Evolutionary conservation across 2,329 filamentous ascomycete species (phyloP).

Genomic region (Zalaria obscura): DNA sequence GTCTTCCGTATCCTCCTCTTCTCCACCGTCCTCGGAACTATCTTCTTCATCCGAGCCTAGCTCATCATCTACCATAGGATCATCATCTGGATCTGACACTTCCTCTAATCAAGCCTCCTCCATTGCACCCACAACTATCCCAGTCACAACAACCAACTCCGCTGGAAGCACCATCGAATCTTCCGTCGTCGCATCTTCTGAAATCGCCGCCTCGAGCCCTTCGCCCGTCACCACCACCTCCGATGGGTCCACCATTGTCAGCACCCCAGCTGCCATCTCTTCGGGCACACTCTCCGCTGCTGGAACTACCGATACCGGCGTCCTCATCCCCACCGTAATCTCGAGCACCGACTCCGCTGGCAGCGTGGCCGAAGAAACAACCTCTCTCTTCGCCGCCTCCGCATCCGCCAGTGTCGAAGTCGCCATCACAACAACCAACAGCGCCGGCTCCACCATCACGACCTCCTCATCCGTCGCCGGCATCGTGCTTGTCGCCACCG

Average conservation of each 20-base stretch:
- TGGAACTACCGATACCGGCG: constrained; percentile 12
- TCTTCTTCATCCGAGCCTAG: constrained; percentile 1
- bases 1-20: constrained; percentile 4
- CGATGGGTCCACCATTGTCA: constrained; percentile 7
- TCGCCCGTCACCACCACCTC: constrained; percentile 8
- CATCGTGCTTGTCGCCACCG: constrained; percentile 21
- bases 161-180: constrained; percentile 7
- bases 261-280: constrained; percentile 8
- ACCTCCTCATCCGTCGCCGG: constrained; percentile 22
- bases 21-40: neutral
- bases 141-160: constrained; percentile 13
- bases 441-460: constrained; percentile 13
- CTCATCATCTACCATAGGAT: neutral
- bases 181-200: constrained; percentile 8
- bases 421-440: constrained; percentile 16
- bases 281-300: constrained; percentile 8
- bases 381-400: constrained; percentile 21
- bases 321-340: constrained; percentile 25
- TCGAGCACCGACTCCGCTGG: constrained; percentile 25
- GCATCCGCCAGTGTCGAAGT: constrained; percentile 17
- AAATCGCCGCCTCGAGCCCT: constrained; percentile 8
- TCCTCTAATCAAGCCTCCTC: constrained; percentile 4
- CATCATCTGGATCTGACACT: neutral
- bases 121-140: constrained; percentile 9
- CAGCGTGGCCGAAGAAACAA: constrained; percentile 20